Evolutionary conservation across 2,329 filamentous ascomycete genomes (phyloP).

Genomic region (Tolypocladium album): DNA sequence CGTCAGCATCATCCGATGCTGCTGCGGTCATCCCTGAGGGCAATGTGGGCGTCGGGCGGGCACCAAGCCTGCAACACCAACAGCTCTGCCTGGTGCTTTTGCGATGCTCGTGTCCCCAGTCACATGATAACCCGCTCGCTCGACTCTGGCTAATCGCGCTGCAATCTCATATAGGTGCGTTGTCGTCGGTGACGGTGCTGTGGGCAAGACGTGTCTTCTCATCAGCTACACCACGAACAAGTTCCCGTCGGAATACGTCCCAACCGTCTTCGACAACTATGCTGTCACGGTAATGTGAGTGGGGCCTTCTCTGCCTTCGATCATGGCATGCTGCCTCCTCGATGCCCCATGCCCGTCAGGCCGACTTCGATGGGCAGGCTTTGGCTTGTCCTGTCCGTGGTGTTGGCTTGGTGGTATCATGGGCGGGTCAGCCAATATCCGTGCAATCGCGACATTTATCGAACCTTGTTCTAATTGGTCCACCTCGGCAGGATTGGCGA

Average conservation of each 20-base stretch:
- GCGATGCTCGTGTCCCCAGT: not conserved
- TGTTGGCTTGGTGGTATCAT: not conserved
- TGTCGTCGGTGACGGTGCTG: slow-evolving; percentile 97
- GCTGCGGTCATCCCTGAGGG: not conserved
- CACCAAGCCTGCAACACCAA: not conserved
- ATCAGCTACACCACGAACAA: slow-evolving; percentile 99
- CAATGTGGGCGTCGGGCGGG: not conserved
- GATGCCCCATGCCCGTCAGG: not conserved
- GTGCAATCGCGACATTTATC: not conserved
- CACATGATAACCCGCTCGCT: not conserved
- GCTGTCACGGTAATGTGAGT: slow-evolving; percentile 98
- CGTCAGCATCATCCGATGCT: not conserved
- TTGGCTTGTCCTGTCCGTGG: not conserved
- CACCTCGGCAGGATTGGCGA: slow-evolving; percentile 73
- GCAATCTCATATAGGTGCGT: slow-evolving; percentile 60
- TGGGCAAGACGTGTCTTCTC: slow-evolving; percentile 96
- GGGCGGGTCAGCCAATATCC: not conserved
- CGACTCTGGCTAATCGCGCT: not conserved
- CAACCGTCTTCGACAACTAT: slow-evolving; percentile 99
- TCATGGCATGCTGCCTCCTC: not conserved
- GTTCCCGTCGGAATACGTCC: slow-evolving; percentile 98
- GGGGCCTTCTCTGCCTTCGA: slow-evolving; percentile 7
- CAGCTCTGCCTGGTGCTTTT: not conserved
- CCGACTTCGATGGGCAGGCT: not conserved
- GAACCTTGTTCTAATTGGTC: slow-evolving; percentile 9